These are phyloP conservation scores for Paraphaeosphaeria minitans DNA, from an alignment of 2,329 filamentous ascomycete genomes.

Conservation along the genomic window DNA sequence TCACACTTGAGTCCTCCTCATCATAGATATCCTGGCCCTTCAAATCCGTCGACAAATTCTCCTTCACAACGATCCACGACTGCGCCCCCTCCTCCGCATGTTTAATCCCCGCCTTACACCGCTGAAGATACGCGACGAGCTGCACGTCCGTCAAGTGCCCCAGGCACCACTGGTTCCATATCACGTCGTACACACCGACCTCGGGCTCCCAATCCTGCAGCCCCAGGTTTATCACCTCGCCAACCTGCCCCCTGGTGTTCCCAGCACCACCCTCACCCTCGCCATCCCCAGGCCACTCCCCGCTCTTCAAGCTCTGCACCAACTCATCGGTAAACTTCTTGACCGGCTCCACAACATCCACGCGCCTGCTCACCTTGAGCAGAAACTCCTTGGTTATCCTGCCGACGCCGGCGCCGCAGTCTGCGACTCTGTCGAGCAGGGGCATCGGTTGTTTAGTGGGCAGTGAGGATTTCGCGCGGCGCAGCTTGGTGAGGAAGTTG, in stretches of 20 bases:
- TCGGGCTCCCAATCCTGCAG: slow-evolving; percentile 71
- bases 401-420: slow-evolving; percentile 76
- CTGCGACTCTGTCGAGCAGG: slow-evolving; percentile 54
- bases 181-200: slow-evolving; percentile 68
- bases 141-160: slow-evolving; percentile 79
- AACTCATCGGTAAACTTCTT: slow-evolving; percentile 75
- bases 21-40: slow-evolving; percentile 72
- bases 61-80: slow-evolving; percentile 72
- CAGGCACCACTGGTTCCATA: slow-evolving; percentile 92
- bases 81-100: slow-evolving; percentile 42
- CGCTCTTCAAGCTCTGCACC: slow-evolving; percentile 27
- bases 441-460: slow-evolving; percentile 28
- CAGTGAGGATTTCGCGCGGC: slow-evolving; percentile 36
- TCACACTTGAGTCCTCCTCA: slow-evolving; percentile 76
- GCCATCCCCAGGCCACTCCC: slow-evolving; percentile 29
- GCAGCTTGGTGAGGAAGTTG: slow-evolving; percentile 71
- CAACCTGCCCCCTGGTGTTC: slow-evolving; percentile 54
- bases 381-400: slow-evolving; percentile 80
- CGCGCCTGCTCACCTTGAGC: slow-evolving; percentile 67
- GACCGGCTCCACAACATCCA: slow-evolving; percentile 87
- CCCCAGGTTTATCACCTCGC: slow-evolving; percentile 72
- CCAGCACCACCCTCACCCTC: slow-evolving; percentile 19
- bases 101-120: slow-evolving; percentile 60
- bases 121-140: slow-evolving; percentile 68
- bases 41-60: slow-evolving; percentile 69